Evolutionary conservation across 2,329 filamentous ascomycete species (phyloP), one percentile per base, ranked within the genome.

Genomic region (Myriosclerotinia scirpicola): DNA sequence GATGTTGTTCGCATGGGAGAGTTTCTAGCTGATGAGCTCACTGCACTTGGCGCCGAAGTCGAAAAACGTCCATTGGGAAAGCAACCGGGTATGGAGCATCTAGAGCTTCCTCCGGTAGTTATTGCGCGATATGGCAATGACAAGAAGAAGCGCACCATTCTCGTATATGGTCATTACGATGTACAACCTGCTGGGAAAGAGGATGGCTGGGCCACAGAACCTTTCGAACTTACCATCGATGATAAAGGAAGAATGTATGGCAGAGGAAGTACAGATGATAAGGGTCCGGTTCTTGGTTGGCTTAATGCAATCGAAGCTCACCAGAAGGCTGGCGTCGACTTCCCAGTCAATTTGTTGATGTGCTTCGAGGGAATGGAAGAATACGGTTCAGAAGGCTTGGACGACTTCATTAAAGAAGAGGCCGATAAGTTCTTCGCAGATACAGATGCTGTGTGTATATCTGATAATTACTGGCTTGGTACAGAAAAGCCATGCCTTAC

Each of bases 351-450:
- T 82, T 84, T 99, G 72, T 87, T 99, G 71, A 98, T 97, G 92
- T 99, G 95, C 84, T 98, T 99, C 74, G 95, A 99, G 84, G 95
- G 95, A 59, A 99, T 99, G 95, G 95, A 99, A 81, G 95, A 99
- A 82, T 97, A 96, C 78, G 95, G 95, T 61, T 97, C 93, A 0
- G 94, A 98, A 78, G 95, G 95, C 48, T 85, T 99, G 65, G 95
- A 99, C 76, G 94, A 97, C 73, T 90, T 98, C 72, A 97, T 99
- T 80, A 85, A 90, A 72, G 89, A 86, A 56, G 95, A 99, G 81
- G 93, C 90, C 72, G 92, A 96, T 81, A 90, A 91, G 75, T 98
- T 89, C 84, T 99, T 99, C 82, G 92, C 92, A 76, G 94, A 97
- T 75, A 88, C 93, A 46, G 95, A 99, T 73, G 95, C 93, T 7